Base-by-base conservation (phyloP, 768 basidiomycete genomes). In the Suillus alpinus region DNA sequence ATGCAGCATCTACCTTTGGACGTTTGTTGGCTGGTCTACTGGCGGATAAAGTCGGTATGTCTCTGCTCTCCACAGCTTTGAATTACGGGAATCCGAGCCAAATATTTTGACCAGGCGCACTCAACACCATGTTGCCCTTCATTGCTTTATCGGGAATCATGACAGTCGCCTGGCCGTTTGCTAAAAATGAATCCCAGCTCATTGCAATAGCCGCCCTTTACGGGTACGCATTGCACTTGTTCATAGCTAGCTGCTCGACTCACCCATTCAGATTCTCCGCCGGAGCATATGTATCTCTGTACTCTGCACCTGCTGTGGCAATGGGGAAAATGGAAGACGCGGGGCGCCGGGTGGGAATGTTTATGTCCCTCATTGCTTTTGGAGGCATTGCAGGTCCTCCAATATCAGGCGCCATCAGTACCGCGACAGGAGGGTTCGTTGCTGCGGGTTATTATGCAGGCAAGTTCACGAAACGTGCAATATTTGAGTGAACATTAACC, bases 121-220 rank as follows among this genome's bases (percentile, higher is more conserved):
- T 91, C 63, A 92, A 88, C 63, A 75, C 88, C 32, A 86, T 92
- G 79, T 81, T 80, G 10, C 86, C 89, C 0, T 84, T 85, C 40
- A 86, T 83, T 0, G 58, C 79, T 20, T 37, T 83, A 0, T 83
- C 86, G 0, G 87, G 81, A 0, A 69, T 84, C 34, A 66, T 87
- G 46, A 89, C 90, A 0, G 85, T 85, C 64, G 76, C 76, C 3
- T 94, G 92, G 92, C 92, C 91, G 1, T 87, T 84, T 68, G 81
- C 81, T 0, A 72, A 67, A 43, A 78, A 69, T 29, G 64, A 81
- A 55, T 75, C 70, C 0, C 74, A 78, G 0, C 75, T 86, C 32
- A 77, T 89, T 3, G 81, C 73, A 6, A 68, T 92, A 41, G 78
- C 83, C 0, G 66, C 89, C 6, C 62, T 87, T 14, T 91, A 91